phyloP scores from a whole-genome alignment of 2,329 filamentous ascomycete genomes.

The Periconia macrospinosa region DNA sequence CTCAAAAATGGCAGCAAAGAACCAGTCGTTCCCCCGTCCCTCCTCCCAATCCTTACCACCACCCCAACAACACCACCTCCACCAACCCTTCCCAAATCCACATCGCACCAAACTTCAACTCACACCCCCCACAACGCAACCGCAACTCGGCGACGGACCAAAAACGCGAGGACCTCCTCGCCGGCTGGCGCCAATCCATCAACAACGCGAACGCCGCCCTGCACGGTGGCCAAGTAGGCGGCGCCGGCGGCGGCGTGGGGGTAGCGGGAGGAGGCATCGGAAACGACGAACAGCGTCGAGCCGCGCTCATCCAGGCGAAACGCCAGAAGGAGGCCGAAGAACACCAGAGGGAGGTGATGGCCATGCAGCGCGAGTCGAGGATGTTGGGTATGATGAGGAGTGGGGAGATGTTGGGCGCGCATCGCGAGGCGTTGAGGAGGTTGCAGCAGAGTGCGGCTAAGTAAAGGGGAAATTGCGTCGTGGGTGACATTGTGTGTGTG shows the following conservation, averaged over 20 bases:
- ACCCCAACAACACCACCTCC: too few relatives aligned
- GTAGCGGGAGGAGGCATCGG: conserved; percentile 25
- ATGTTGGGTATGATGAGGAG: conserved; percentile 77
- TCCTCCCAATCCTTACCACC: too few relatives aligned
- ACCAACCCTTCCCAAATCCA: conserved; percentile 13
- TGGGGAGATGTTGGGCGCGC: conserved; percentile 72
- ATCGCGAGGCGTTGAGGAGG: conserved; percentile 76
- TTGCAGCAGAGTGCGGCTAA: conserved; percentile 76
- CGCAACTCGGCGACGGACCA: conserved; percentile 25
- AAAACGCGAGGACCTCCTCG: conserved; percentile 38
- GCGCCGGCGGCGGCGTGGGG: too few relatives aligned
- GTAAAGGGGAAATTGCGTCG: conserved; percentile 9
- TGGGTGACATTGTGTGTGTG: not conserved
- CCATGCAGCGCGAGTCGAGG: conserved; percentile 61
- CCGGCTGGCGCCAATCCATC: conserved; percentile 40
- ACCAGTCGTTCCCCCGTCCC: conserved; percentile 19
- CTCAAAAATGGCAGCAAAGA: conserved; percentile 36
- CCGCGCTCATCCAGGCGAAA: conserved; percentile 61
- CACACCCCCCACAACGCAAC: conserved; percentile 40
- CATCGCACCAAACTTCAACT: conserved; percentile 38
- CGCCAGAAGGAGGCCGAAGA: conserved; percentile 64
- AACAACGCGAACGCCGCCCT: conserved; percentile 24
- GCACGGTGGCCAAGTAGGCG: conserved; percentile 17
- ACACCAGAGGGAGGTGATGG: conserved; percentile 61
- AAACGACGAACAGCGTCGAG: conserved; percentile 41